Base-by-base conservation (phyloP, 2,329 filamentous ascomycete species). In the Fusarium sp. region DNA sequence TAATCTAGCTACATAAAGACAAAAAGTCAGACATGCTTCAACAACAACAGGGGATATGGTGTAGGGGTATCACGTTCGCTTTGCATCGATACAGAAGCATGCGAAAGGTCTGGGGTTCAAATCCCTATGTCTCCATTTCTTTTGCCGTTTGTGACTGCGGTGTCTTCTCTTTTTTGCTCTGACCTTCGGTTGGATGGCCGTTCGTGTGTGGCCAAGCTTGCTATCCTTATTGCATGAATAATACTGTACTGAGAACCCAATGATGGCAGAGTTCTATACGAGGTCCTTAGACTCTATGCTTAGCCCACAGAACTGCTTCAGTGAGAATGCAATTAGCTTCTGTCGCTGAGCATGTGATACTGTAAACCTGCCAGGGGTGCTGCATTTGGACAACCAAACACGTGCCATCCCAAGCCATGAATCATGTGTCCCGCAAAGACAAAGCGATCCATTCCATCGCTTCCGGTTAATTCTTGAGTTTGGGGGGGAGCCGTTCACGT, bases 41-140 rank as follows among this genome's bases (percentile, higher is more conserved):
- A 17, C 24, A 63, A 45, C 3, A 22, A 5, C 15, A 40, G 73
- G 73, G 73, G 69, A 72, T 71, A 71, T 75, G 70, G 72, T 73
- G 67, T 74, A 74, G 72, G 66, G 72, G 72, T 9, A 73, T 71
- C 66, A 72, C 70, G 48, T 74, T 65, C 66, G 72, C 60, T 71
- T 75, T 75, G 73, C 73, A 75, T 70, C 55, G 51, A 43, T 57
- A 33, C 24, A 1, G 51, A 41, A 51, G 53, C 48, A 33, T 75
- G 65, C 71, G 69, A 65, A 74, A 73, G 73, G 73, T 20, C 73
- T 55, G 62, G 73, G 73, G 73, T 75, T 75, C 73, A 75, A 75
- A 68, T 75, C 73, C 73, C 73, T 67, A 52, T 70, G 67, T 73
- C 71, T 75, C 73, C 73, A 33, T 50, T 48, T 0, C 52, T 65